phyloP scores from a whole-genome alignment of 257 asterid species.

The Anisodus acutangulus region DNA sequence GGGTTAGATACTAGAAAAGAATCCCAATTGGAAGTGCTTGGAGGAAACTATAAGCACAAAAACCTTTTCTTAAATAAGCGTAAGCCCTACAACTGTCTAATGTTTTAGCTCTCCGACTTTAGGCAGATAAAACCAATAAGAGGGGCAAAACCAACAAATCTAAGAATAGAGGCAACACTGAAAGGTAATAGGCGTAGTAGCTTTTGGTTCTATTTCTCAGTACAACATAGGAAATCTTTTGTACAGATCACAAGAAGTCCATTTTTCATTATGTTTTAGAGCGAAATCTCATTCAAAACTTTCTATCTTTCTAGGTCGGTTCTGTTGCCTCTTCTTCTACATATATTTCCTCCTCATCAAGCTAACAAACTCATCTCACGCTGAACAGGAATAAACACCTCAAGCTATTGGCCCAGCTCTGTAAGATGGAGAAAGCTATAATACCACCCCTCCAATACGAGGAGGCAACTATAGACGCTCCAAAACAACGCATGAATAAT shows the following conservation, averaged over 20 bases:
- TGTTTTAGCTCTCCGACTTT: neutral
- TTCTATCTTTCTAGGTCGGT: neutral
- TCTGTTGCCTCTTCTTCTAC: neutral
- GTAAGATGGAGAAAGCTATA: neutral
- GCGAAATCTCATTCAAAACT: neutral
- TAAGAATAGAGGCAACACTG: neutral
- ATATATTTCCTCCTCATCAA: constrained; percentile 3
- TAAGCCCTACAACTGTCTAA: neutral
- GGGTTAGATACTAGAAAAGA: neutral
- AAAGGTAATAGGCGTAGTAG: neutral
- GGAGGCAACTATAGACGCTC: neutral
- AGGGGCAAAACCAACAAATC: neutral
- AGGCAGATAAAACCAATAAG: neutral
- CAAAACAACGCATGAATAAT: neutral
- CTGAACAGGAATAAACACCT: neutral
- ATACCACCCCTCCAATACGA: neutral
- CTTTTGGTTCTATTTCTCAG: constrained; percentile 1
- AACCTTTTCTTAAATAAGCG: neutral
- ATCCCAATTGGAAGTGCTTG: neutral
- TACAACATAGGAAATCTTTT: neutral
- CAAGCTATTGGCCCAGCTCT: neutral
- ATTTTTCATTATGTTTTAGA: neutral
- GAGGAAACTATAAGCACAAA: neutral
- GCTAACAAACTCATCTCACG: neutral
- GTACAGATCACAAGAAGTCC: neutral